phyloP scores from a whole-genome alignment of 768 basidiomycete species.

The Suillus ampliporus region DNA sequence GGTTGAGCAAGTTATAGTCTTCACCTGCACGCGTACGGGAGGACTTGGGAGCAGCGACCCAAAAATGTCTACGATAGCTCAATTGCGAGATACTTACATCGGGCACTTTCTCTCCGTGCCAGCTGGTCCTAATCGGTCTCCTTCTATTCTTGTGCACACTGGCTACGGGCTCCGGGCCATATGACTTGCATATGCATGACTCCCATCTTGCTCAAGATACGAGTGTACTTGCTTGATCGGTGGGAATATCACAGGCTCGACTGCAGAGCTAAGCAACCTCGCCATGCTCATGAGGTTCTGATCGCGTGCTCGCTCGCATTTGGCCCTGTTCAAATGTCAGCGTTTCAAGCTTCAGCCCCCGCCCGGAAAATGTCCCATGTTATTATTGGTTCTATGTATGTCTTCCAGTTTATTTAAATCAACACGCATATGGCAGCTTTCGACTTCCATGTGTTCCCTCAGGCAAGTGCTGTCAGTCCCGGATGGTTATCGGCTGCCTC shows the following conservation, averaged over 20 bases:
- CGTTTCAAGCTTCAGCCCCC: not conserved
- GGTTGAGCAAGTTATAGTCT: not conserved
- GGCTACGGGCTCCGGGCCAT: not conserved
- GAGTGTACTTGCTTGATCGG: not conserved
- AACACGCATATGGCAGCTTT: not conserved
- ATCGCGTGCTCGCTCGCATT: not conserved
- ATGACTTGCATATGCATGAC: not conserved
- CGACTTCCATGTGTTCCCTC: not conserved
- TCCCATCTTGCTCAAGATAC: not conserved
- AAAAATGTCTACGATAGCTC: not conserved
- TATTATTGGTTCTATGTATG: too few species aligned
- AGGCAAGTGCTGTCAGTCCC: not conserved
- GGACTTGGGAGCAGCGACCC: not conserved
- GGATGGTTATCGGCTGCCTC: not conserved
- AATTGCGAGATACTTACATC: not conserved
- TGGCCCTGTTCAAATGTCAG: not conserved
- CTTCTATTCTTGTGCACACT: not conserved
- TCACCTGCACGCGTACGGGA: not conserved
- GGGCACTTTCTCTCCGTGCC: not conserved
- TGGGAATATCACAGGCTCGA: not conserved
- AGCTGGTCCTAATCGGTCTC: not conserved
- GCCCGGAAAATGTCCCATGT: not conserved
- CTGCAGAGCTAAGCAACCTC: not conserved
- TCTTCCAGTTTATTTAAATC: conserved; percentile 2
- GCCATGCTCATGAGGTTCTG: not conserved